Percentiles rank a stretch among this genome's conserved stretches.
Conservation (phyloP, 2,329 filamentous ascomycete genomes). For the Fusarium multiceps region DNA sequence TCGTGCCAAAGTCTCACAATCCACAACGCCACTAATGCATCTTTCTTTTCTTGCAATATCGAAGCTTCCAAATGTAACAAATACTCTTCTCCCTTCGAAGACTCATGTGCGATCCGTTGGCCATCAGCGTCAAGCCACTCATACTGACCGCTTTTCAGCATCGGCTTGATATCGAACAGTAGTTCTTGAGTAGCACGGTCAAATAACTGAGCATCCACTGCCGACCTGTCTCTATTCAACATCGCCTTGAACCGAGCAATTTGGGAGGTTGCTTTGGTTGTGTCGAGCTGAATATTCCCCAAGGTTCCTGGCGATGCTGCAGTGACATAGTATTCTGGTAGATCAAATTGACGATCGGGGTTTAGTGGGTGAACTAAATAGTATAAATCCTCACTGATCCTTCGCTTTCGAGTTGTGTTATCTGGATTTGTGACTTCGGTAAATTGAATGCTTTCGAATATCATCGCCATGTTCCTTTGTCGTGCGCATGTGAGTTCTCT, state of each 20-base stretch:
- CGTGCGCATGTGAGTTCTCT: neutral
- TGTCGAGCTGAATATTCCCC: conserved; percentile 19
- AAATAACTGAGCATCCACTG: conserved; percentile 12
- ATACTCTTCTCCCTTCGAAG: neutral
- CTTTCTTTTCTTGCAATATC: neutral
- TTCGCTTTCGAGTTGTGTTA: neutral
- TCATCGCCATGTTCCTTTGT: conserved; percentile 16
- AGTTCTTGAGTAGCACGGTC: neutral
- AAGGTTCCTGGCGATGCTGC: conserved; percentile 13
- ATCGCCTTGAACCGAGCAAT: conserved; percentile 4
- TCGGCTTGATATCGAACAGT: conserved; percentile 19
- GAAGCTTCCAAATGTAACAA: conserved; percentile 1
- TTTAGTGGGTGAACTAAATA: conserved; percentile 22
- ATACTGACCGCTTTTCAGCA: conserved; percentile 11
- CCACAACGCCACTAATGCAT: conserved; percentile 27
- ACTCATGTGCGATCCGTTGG: conserved; percentile 4
- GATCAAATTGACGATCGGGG: neutral
- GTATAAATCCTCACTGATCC: conserved; percentile 6
- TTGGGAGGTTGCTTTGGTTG: neutral
- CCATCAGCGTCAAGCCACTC: conserved; percentile 16
- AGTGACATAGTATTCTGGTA: conserved; percentile 26
- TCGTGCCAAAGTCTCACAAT: conserved; percentile 29
- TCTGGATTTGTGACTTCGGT: neutral
- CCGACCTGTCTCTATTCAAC: conserved; percentile 14
- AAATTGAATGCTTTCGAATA: conserved; percentile 26